Percentiles rank a stretch among this genome's conserved stretches.
These are phyloP conservation scores for Yarrowia sp. DNA, from an alignment of 805 yeast genomes.

Conservation along the genomic window DNA sequence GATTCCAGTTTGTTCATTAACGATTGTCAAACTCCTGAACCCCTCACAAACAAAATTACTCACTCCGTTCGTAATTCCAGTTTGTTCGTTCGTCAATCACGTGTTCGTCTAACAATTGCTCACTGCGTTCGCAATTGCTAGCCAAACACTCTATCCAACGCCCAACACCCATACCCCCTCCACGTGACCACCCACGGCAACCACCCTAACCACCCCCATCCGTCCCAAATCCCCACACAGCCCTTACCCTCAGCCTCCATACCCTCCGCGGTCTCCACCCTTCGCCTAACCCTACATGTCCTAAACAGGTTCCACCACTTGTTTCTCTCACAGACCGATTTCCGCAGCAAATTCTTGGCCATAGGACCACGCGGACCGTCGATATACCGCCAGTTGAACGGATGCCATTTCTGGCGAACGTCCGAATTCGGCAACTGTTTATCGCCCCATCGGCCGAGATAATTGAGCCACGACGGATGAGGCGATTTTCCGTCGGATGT, in stretches of 20 bases:
- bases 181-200: conserved; percentile 50
- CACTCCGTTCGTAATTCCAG: no score
- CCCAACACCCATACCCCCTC: conserved; percentile 49
- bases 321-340: conserved; percentile 76
- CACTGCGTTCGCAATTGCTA: no score
- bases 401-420: conserved; percentile 82
- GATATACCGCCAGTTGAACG: conserved; percentile 88
- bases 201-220: conserved; percentile 57
- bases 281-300: conserved; percentile 79
- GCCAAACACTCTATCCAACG: conserved; percentile 48
- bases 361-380: conserved; percentile 95
- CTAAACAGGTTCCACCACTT: conserved; percentile 94
- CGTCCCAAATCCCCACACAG: conserved; percentile 67
- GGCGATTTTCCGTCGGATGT: conserved; percentile 53
- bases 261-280: conserved; percentile 83
- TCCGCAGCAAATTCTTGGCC: conserved; percentile 72
- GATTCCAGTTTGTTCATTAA: no score
- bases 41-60: no score
- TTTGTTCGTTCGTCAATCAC: no score
- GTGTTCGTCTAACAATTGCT: no score
- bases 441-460: conserved; percentile 91
- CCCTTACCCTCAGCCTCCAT: conserved; percentile 86
- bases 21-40: no score
- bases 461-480: conserved; percentile 80
- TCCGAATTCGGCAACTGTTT: conserved; percentile 68